These are phyloP conservation scores for Quercus glauca DNA, from an alignment of 306 rosid species.

Conservation along the genomic window DNA sequence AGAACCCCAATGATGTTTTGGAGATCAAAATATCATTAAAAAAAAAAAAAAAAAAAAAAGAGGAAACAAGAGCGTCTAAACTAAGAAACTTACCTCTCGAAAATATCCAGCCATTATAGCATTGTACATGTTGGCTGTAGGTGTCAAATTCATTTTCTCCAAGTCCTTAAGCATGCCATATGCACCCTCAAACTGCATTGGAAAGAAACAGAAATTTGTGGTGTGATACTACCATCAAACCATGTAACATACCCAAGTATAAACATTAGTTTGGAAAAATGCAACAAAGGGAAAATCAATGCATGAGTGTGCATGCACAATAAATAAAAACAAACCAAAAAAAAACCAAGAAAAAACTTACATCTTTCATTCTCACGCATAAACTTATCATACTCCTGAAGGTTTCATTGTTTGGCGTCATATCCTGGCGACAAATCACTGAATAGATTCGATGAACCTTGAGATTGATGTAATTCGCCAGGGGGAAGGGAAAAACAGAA, in stretches of 20 bases:
- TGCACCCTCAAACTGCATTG: constrained; percentile 67
- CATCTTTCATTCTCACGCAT: constrained; percentile 68
- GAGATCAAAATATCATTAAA: constrained; percentile 8
- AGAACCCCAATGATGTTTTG: constrained; percentile 7
- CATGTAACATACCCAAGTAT: constrained; percentile 2
- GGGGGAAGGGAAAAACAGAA: constrained; percentile 15
- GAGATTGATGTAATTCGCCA: not conserved
- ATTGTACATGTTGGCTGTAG: constrained; percentile 64
- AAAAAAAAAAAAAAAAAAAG: not conserved
- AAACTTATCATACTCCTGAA: constrained; percentile 65
- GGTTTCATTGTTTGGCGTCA: constrained; percentile 55
- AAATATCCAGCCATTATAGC: constrained; percentile 85
- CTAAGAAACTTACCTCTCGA: constrained; percentile 63
- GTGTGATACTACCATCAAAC: constrained; percentile 14
- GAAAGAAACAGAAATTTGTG: constrained; percentile 14
- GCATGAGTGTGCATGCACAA: constrained; percentile 10
- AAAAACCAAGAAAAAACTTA: constrained; percentile 32
- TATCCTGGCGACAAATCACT: constrained; percentile 36
- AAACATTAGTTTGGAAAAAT: constrained; percentile 4
- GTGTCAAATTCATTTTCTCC: constrained; percentile 43
- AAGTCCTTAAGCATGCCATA: constrained; percentile 53
- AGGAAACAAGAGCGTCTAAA: constrained; percentile 2
- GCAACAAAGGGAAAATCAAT: constrained; percentile 10
- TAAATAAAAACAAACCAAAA: not conserved
- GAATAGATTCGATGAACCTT: constrained; percentile 72